Evolutionary conservation across 2,329 filamentous ascomycete genomes (phyloP), one percentile per base, ranked within the genome.

Genomic region (Massarina eburnea): DNA sequence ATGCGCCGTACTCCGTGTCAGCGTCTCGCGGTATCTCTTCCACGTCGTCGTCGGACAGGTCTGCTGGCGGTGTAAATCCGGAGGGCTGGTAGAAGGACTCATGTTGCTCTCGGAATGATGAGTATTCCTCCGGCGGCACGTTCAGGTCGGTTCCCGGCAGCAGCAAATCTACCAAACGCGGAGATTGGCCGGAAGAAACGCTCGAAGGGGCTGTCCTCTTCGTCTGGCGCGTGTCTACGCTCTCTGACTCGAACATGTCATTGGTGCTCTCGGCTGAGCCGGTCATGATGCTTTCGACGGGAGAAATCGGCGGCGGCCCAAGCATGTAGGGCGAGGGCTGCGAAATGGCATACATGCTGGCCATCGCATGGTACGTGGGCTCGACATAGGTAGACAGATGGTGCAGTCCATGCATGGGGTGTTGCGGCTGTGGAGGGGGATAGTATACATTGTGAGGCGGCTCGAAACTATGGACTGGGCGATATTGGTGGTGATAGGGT

Each of bases 21-120:
- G 65, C 53, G 33, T 67, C 61, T 29, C 79, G 72, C 17, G 78
- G 68, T 34, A 84, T 75, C 43, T 84, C 80, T 58, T 84, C 80
- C 10, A 82, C 68, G 32, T 78, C 77, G 21, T 80, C 76, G 14
- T 77, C 72, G 34, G 60, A 52, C 19, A 61, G 51, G 9, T 67
- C 55, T 22, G 57, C 53, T 30, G 62, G 60, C 8, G 58, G 63
- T 6, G 64, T 61, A 20, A 62, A 59, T n/a, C 51, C 52, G 2
- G 59, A 52, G 3, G 61, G 61, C 35, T 65, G 61, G 43, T 68
- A 70, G 43, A 71, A 55, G 7, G 60, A 57, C 34, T 68, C 66
- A 33, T 66, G 64, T 37, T 68, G 66, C n/a, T 66, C 55, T 8
- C 61, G 50, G 45, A 62, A 71, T 9, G 55, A 59, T 29, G 49